These are phyloP conservation scores for Cenchrus purpureus DNA, from an alignment of 176 grass and related monocot species.

Conservation along the genomic window DNA sequence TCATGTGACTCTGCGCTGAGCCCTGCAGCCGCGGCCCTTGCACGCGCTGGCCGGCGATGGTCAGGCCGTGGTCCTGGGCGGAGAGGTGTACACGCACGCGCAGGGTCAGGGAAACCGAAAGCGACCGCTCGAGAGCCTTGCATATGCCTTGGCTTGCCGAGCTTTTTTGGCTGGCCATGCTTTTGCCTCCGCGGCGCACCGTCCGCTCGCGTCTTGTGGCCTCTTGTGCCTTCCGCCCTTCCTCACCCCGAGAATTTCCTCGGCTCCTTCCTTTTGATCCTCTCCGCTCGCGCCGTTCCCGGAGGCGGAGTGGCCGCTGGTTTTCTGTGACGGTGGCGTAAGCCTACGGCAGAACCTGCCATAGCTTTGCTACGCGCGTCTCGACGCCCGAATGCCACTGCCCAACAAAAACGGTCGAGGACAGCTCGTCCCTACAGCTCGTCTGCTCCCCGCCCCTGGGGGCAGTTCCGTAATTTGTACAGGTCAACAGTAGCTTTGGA, in stretches of 20 bases:
- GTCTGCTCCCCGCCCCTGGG: no score
- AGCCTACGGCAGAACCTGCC: neutral
- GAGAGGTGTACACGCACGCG: neutral
- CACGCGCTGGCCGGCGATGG: neutral
- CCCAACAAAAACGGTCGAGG: conserved; percentile 18
- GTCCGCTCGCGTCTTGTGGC: neutral
- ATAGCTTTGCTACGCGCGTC: neutral
- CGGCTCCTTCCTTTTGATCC: neutral
- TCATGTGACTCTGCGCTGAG: conserved; percentile 13
- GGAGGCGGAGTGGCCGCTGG: neutral
- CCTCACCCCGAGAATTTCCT: neutral
- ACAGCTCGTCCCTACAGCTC: no score
- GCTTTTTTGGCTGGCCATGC: neutral
- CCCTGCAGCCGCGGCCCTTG: neutral
- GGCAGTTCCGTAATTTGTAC: neutral
- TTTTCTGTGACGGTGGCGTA: conserved; percentile 6
- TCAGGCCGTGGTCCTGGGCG: conserved; percentile 2
- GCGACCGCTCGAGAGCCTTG: neutral
- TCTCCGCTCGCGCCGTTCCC: neutral
- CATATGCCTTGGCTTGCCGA: neutral
- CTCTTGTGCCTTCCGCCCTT: neutral
- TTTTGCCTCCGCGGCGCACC: neutral
- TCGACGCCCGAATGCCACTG: neutral
- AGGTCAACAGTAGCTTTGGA: neutral
- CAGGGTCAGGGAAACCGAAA: neutral